A percentile compares a stretch with the other conserved stretches of the same genome.
Conservation (phyloP, 1,139 yeast species). For the Torulaspora globosa region DNA sequence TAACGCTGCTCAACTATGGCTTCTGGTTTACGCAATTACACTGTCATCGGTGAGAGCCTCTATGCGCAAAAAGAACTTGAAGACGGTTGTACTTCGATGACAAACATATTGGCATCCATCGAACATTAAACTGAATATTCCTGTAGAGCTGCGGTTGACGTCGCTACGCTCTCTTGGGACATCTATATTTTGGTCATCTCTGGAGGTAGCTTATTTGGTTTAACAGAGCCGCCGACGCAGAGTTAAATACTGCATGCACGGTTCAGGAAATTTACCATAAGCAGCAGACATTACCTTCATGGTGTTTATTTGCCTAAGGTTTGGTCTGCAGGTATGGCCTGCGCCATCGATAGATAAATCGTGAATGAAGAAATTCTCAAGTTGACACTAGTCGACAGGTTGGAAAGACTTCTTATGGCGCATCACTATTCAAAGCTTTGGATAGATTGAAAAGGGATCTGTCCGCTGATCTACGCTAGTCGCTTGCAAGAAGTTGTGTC, state of each 20-base stretch:
- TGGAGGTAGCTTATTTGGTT: slow-evolving; percentile 65
- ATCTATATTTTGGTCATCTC: slow-evolving; percentile 72
- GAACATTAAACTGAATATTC: not conserved
- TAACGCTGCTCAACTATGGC: not conserved
- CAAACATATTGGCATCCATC: not conserved
- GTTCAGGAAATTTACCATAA: slow-evolving; percentile 29
- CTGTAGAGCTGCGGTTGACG: not conserved
- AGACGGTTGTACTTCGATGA: not conserved
- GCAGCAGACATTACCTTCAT: not conserved
- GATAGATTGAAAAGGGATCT: too few species aligned
- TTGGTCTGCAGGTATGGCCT: slow-evolving; percentile 79
- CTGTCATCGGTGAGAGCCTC: not conserved
- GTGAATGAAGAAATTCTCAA: slow-evolving; percentile 78
- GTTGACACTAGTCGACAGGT: slow-evolving; percentile 54
- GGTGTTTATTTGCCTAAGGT: slow-evolving; percentile 48
- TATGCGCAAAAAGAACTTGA: not conserved
- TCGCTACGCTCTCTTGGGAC: slow-evolving; percentile 61
- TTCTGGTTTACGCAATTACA: not conserved
- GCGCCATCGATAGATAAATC: slow-evolving; percentile 84
- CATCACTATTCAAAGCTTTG: too few species aligned
- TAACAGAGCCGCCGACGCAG: slow-evolving; percentile 67
- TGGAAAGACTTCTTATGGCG: too few species aligned
- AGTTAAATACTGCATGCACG: slow-evolving; percentile 66
- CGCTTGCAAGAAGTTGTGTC: slow-evolving; percentile 54
- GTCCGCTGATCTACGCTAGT: slow-evolving; percentile 50